phyloP scores from a whole-genome alignment of 192 early-diverging fungal species.

The Obelidium mucronatum region DNA sequence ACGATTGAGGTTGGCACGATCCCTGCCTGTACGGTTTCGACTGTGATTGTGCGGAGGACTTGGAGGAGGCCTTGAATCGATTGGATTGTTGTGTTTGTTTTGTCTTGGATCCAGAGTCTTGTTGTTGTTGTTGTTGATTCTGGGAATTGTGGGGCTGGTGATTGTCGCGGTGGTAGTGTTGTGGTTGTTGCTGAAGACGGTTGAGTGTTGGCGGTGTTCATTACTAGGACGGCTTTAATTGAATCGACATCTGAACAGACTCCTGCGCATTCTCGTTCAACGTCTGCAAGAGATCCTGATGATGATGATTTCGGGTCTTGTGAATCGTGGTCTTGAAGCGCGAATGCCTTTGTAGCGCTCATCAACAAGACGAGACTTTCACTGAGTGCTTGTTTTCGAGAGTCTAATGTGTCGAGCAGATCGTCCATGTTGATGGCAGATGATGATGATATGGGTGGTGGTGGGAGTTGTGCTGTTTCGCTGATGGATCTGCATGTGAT shows the following conservation, averaged over 20 bases:
- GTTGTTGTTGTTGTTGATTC: not conserved
- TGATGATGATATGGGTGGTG: not conserved
- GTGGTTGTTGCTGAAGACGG: not conserved
- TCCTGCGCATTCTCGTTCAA: not conserved
- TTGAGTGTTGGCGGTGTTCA: not conserved
- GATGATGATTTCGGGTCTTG: too few relatives aligned
- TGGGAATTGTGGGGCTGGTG: not conserved
- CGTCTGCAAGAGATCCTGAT: not conserved
- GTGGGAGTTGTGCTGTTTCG: constrained; percentile 3
- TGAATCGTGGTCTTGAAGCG: not conserved
- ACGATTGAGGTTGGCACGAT: not conserved
- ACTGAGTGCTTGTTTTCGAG: constrained; percentile 7
- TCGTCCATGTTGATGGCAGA: not conserved
- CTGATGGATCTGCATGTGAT: constrained; percentile 18
- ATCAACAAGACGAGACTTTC: constrained; percentile 10
- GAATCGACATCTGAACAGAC: not conserved
- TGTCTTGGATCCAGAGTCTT: not conserved
- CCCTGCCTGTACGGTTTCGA: not conserved
- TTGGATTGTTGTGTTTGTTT: constrained; percentile 18
- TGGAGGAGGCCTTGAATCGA: constrained; percentile 5
- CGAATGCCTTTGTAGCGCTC: constrained; percentile 6
- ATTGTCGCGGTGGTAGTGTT: not conserved
- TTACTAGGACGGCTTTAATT: not conserved
- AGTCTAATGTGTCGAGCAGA: not conserved
- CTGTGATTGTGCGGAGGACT: not conserved